Base-by-base conservation (phyloP, 2,329 filamentous ascomycete species). In the Aureobasidium sp. region DNA sequence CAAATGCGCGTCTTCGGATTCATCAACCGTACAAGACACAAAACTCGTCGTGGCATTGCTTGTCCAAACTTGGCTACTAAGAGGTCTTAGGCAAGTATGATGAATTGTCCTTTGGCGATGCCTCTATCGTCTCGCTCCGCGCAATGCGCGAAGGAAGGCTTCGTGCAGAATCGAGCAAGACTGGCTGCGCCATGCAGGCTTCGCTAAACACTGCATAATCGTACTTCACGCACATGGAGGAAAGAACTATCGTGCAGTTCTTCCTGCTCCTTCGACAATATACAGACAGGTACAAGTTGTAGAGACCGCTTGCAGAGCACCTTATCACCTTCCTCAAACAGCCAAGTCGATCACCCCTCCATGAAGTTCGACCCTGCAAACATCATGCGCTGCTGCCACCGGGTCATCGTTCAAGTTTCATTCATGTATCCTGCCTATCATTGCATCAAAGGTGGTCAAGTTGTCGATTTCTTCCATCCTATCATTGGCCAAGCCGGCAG, bases 41-140 rank as follows among this genome's bases (percentile, higher is more conserved):
- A 56, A 25, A 36, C 41, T 57, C 17, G 7, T 41, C 15, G 34
- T 59, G 34, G 56, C 56, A 22, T 48, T 59, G 56, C 56, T 59
- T 59, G 34, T 39, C 20, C n/a, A 22, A 39, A 49, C 42, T 59
- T 59, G 56, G 56, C 56, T 59, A 12, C 20, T 29, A 12, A 5
- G 5, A 27, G 31, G 15, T 27, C 5, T 55, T 9, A 5, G 52
- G 37, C 25, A 17, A 44, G 34, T 22, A 37, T 31, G 14, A 17
- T 52, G 34, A 7, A n/a, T 31, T 48, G 15, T 48, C 11, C 45
- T 48, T 29, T 29, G 7, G 7, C 27, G 15, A 14, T 48, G 45
- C n/a, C 45, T 48, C 25, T 41, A 8, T 9, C 17, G 42, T 45
- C 17, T 27, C 17, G 14, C 22, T 31, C 6, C 48, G 36, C 25